Evolutionary conservation across 768 basidiomycete genomes (phyloP), one percentile per base, ranked within the genome.

Genomic region (Lactifluus pinguis): DNA sequence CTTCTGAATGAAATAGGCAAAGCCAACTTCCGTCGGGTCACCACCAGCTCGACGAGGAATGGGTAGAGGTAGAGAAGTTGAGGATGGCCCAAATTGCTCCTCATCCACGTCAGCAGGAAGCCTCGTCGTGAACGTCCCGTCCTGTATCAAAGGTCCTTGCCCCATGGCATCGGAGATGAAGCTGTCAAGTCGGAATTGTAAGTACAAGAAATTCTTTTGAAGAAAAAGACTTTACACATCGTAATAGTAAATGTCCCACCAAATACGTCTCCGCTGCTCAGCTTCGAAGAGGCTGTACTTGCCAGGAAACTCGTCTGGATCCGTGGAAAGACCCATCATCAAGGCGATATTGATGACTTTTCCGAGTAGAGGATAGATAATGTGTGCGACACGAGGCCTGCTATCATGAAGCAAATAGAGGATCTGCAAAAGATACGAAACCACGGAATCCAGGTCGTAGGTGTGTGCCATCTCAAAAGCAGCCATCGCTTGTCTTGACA

Each of bases 221-320:
- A 17, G 32, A 8, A 42, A 44, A 8, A 34, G 34, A 7, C 80
- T 86, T 66, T 69, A 90, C 89, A 85, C 68, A 70, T 92, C 90
- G 69, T 84, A 89, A 71, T 81, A 88, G 68, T 83, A 79, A 11
- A 89, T 76, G 55, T 88, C 85, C 89, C 89, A 92, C 87, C 89
- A 89, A 6, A 88, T 70, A 63, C 83, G 72, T 59, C 81, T 71
- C 57, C 83, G 72, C 52, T 76, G 72, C 70, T 82, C 80, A 11
- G 78, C 78, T 51, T 83, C 77, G 49, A 79, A 82, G 2, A 80
- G 70, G 48, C 65, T 75, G 65, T 79, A 80, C 66, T 70, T 78
- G 32, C 76, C 75, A 0, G 76, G 72, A 59, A 75, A 75, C 61
- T 80, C 80, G 62, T 81, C 81, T 0, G 83, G 82, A 65, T 89